Conservation (phyloP, 257 asterid genomes). For the Solanum boliviense region DNA sequence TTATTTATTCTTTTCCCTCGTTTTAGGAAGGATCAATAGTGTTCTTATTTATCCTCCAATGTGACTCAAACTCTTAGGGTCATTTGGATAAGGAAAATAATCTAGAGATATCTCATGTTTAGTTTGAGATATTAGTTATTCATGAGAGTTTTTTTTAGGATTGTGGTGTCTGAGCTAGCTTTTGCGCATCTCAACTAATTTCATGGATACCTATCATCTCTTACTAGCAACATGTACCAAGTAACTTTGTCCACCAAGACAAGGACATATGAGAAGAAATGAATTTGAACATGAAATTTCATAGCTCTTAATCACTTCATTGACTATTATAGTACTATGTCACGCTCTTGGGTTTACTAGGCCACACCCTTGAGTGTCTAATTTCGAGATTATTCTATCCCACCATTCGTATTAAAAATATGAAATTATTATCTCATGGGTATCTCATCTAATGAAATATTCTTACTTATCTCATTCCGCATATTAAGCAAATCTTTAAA, state of each 20-base stretch:
- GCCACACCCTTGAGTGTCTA: not conserved
- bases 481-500: too few relatives aligned
- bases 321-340: not conserved
- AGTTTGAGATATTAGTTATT: not conserved
- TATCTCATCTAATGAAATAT: too few relatives aligned
- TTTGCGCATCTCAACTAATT: accelerated
- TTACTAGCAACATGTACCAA: not conserved
- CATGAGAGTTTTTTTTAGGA: not conserved
- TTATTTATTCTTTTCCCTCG: not conserved
- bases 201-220: not conserved
- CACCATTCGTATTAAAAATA: too few relatives aligned
- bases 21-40: not conserved
- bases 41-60: accelerated
- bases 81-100: too few relatives aligned
- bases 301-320: not conserved
- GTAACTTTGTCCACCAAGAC: accelerated
- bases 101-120: not conserved
- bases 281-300: too few relatives aligned
- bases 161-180: accelerated
- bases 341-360: not conserved
- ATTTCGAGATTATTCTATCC: too few relatives aligned
- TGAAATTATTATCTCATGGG: too few relatives aligned
- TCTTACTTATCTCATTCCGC: too few relatives aligned
- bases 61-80: too few relatives aligned
- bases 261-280: not conserved